Evolutionary conservation across 352 stramenopile species (phyloP), one percentile per base, ranked within the genome.

Genomic region (Phytophthora megakarya): DNA sequence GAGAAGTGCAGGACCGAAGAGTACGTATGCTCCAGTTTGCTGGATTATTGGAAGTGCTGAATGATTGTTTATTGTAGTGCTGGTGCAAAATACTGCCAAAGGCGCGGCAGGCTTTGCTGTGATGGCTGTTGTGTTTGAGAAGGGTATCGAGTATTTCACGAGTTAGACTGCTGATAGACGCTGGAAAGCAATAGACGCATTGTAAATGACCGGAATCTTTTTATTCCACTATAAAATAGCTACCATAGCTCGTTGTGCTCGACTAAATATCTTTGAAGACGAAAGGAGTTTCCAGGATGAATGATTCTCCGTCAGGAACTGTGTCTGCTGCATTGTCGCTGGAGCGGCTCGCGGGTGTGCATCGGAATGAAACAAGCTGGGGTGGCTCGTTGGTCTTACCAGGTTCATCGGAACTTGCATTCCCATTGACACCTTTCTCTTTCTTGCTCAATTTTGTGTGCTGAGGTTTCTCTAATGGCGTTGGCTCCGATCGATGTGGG

Each of bases 121-220:
- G 46, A 92, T 96, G 80, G 86, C 84, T 25, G 86, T 93, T 19
- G 81, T 93, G 22, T 93, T 96, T 71, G 88, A 96, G 52, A 94
- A 91, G 61, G 81, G 74, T 26, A 84, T 91, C 26, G 85, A 94
- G 65, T 66, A 84, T 50, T 70, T 92, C 11, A 80, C 67, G 4
- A 67, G 63, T 32, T 72, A 62, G 67, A 70, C 44, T 60, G 25
- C 47, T 57, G 42, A 35, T 54, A 52, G 63, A 67, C 9, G 10
- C 26, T 39, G 38, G 51, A 32, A 39, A 38, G n/a, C 40, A 70
- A 70, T 70, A 70, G 61, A 74, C 45, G 40, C 49, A 25, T 35
- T 48, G 38, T 62, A 61, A n/a, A n/a, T n/a, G n/a, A n/a, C n/a
- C n/a, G n/a, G n/a, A n/a, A n/a, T n/a, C n/a, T n/a, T 0, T 55